A percentile compares a stretch with the other conserved stretches of the same genome.
Evolutionary conservation across 2,329 filamentous ascomycete species (phyloP).

Genomic region (Sclerotinia subarctica): DNA sequence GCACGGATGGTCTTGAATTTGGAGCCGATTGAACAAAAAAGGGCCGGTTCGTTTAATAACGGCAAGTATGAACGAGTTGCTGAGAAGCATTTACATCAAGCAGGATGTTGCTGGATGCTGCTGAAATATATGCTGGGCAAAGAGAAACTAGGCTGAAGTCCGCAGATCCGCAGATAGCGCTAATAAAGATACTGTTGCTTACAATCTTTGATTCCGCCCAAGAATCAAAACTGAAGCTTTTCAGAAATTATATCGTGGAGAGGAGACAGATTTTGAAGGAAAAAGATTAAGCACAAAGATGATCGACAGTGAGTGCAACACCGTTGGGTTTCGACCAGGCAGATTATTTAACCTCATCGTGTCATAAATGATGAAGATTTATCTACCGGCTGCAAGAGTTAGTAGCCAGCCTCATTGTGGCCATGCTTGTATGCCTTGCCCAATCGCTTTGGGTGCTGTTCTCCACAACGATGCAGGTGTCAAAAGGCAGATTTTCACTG

Average conservation of each 20-base stretch:
- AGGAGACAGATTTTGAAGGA: neutral
- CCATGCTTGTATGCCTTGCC: conserved; percentile 6
- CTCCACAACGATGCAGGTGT: conserved; percentile 16
- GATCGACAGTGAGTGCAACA: conserved; percentile 7
- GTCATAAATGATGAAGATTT: conserved; percentile 12
- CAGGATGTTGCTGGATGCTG: neutral
- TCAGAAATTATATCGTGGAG: neutral
- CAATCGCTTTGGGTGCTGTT: neutral
- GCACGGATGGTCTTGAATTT: conserved; percentile 12
- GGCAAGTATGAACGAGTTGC: conserved; percentile 1
- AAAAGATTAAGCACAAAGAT: neutral
- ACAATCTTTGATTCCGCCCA: neutral
- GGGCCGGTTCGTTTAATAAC: conserved; percentile 8
- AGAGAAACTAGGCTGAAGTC: neutral
- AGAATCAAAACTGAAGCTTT: conserved; percentile 7
- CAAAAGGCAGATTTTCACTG: conserved; percentile 3
- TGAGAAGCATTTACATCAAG: conserved; percentile 1
- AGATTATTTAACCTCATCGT: conserved; percentile 5
- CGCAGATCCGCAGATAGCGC: conserved; percentile 9
- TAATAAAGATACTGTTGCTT: neutral
- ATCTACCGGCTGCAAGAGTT: neutral
- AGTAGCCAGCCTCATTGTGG: conserved; percentile 15
- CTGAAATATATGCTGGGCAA: conserved; percentile 5
- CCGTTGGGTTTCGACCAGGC: conserved; percentile 6
- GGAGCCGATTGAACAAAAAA: conserved; percentile 16